Conservation (phyloP, 2,329 filamentous ascomycete species). For the Microcyclosporella mali region DNA sequence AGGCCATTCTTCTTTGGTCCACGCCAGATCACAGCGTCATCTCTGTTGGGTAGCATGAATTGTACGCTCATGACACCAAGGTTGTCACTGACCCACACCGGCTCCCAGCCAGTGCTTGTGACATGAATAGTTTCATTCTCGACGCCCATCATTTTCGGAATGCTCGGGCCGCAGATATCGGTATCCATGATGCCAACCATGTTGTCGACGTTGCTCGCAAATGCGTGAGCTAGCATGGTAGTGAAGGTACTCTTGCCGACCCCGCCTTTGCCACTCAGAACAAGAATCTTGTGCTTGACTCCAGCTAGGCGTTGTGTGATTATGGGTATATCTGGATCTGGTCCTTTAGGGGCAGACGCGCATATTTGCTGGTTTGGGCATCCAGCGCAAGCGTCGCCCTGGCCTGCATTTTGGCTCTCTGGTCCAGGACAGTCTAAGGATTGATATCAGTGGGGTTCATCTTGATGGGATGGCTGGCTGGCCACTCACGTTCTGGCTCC, state of each 20-base stretch:
- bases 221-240: constrained; percentile 78
- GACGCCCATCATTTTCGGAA: constrained; percentile 98
- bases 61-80: constrained; percentile 95
- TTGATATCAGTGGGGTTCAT: constrained; percentile 62
- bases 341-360: constrained; percentile 87
- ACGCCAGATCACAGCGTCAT: constrained; percentile 95
- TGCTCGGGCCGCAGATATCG: constrained; percentile 91
- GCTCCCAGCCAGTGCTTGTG: constrained; percentile 81
- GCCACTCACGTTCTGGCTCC: constrained; percentile 8
- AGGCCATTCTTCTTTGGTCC: constrained; percentile 97
- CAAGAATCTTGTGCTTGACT: constrained; percentile 85
- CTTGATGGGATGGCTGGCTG: background rate
- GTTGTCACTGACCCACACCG: constrained; percentile 93
- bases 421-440: constrained; percentile 72
- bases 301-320: constrained; percentile 76
- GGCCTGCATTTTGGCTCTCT: constrained; percentile 62
- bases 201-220: constrained; percentile 70
- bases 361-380: constrained; percentile 96
- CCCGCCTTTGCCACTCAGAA: constrained; percentile 90
- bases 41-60: constrained; percentile 90
- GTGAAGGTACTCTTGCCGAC: constrained; percentile 96
- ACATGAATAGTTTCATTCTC: constrained; percentile 91
- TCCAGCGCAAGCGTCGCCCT: constrained; percentile 78
- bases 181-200: constrained; percentile 96
- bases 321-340: constrained; percentile 85